Evolutionary conservation across 2,329 filamentous ascomycete species (phyloP).

Genomic region (Phaeosphaeria sp.): DNA sequence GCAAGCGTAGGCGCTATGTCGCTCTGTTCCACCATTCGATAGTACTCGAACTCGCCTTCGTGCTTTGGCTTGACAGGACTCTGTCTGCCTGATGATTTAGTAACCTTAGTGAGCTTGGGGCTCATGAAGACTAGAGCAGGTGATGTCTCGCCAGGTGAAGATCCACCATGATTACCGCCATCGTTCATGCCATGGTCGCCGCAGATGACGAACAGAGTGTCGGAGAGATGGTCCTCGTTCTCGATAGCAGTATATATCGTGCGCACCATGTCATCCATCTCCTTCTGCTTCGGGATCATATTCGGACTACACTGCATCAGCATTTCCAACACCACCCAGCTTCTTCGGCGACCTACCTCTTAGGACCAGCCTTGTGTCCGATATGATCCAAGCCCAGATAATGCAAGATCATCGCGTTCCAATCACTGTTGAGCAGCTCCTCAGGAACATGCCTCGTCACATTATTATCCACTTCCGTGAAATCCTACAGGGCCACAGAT

Average conservation of each 20-base stretch:
- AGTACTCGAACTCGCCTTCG: conserved; percentile 77
- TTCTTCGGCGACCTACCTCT: conserved; percentile 60
- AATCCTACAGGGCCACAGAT: conserved; percentile 71
- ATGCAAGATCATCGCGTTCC: conserved; percentile 93
- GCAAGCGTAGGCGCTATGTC: conserved; percentile 91
- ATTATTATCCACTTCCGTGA: conserved; percentile 96
- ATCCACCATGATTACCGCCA: conserved; percentile 94
- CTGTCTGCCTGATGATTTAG: conserved; percentile 34
- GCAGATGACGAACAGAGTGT: conserved; percentile 83
- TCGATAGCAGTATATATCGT: conserved; percentile 80
- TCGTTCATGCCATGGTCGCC: conserved; percentile 99
- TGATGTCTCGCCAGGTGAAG: conserved; percentile 91
- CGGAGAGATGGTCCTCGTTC: conserved; percentile 71
- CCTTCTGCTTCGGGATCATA: conserved; percentile 90
- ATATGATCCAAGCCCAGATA: conserved; percentile 97
- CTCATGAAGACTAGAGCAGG: conserved; percentile 91
- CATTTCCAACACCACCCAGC: conserved; percentile 16
- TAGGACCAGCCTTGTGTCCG: conserved; percentile 92
- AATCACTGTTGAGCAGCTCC: conserved; percentile 80
- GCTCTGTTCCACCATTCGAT: conserved; percentile 86
- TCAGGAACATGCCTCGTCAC: conserved; percentile 86
- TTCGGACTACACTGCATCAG: conserved; percentile 66
- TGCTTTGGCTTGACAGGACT: conserved; percentile 64
- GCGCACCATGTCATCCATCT: conserved; percentile 87
- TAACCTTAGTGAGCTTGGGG: conserved; percentile 73